A percentile compares a stretch with the other conserved stretches of the same genome.
Evolutionary conservation across 805 yeast genomes (phyloP).

Genomic region (Metschnikowia cerradonensis): DNA sequence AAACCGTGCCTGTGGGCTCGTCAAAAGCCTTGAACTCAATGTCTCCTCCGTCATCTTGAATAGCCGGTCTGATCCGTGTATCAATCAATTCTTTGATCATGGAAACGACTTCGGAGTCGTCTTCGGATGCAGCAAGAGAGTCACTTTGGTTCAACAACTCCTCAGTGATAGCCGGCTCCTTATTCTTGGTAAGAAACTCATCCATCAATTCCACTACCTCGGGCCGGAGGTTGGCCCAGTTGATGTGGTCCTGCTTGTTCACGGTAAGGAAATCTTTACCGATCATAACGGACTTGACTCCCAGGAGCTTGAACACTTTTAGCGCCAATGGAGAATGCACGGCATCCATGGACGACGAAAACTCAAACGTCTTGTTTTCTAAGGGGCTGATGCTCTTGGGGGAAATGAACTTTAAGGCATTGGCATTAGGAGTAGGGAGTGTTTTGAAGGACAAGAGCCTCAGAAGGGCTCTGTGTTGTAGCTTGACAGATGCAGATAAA

Average conservation of each 20-base stretch:
- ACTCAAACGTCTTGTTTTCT: conserved; percentile 46
- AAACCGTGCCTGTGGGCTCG: conserved; percentile 82
- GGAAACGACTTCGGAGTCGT: conserved; percentile 64
- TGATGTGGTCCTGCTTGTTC: conserved; percentile 55
- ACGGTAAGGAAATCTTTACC: conserved; percentile 74
- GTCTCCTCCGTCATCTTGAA: conserved; percentile 98
- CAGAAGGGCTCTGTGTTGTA: not conserved
- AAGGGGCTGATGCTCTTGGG: conserved; percentile 47
- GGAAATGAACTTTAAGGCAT: conserved; percentile 65
- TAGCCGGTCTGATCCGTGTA: conserved; percentile 95
- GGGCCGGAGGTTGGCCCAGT: conserved; percentile 56
- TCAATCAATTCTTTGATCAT: conserved; percentile 90
- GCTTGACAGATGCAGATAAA: not conserved
- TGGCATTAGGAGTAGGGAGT: conserved; percentile 66
- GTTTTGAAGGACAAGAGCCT: conserved; percentile 40
- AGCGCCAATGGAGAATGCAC: conserved; percentile 61
- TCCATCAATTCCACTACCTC: conserved; percentile 64
- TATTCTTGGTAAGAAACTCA: conserved; percentile 37
- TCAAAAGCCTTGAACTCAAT: conserved; percentile 84
- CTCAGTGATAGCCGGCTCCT: conserved; percentile 38
- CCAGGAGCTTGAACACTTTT: conserved; percentile 54
- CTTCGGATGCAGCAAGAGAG: conserved; percentile 48
- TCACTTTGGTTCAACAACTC: conserved; percentile 37
- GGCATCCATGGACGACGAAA: conserved; percentile 51
- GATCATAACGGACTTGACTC: conserved; percentile 67